These are phyloP conservation scores for Drechslerella coelobrocha DNA, from an alignment of 2,329 filamentous ascomycete species.

Conservation along the genomic window DNA sequence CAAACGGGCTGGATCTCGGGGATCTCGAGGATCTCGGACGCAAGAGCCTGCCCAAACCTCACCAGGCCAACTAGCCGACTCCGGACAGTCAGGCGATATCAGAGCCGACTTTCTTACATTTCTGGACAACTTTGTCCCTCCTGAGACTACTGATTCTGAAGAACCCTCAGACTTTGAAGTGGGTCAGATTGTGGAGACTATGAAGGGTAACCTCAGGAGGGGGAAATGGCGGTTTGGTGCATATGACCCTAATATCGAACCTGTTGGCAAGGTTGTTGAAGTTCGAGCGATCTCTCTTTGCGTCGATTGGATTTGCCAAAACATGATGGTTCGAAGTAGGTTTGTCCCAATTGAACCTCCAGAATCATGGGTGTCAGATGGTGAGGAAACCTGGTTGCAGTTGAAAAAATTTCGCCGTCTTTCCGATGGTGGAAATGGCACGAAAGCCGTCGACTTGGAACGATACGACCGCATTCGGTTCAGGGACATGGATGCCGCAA, in stretches of 20 bases:
- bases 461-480: slow-evolving; percentile 63
- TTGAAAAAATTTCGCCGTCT: slow-evolving; percentile 57
- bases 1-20: slow-evolving; percentile 55
- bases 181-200: slow-evolving; percentile 62
- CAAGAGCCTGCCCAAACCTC: slow-evolving; percentile 17
- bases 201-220: slow-evolving; percentile 63
- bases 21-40: slow-evolving; percentile 38
- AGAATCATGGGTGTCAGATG: slow-evolving; percentile 59
- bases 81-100: slow-evolving; percentile 37
- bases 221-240: slow-evolving; percentile 65
- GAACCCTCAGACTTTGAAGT: slow-evolving; percentile 60
- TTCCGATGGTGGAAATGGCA: slow-evolving; percentile 55
- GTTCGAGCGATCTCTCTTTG: slow-evolving; percentile 61
- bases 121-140: slow-evolving; percentile 44
- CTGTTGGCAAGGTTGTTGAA: slow-evolving; percentile 64
- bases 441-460: slow-evolving; percentile 52
- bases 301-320: slow-evolving; percentile 65
- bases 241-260: slow-evolving; percentile 62
- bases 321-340: slow-evolving; percentile 55
- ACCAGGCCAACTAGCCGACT: slow-evolving; percentile 19
- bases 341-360: slow-evolving; percentile 57
- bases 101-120: slow-evolving; percentile 20
- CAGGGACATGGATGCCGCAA: slow-evolving; percentile 63
- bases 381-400: slow-evolving; percentile 58
- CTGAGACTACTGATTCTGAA: slow-evolving; percentile 48